These are phyloP conservation scores for Mycena haematopus DNA, from an alignment of 768 basidiomycete genomes.

Conservation along the genomic window DNA sequence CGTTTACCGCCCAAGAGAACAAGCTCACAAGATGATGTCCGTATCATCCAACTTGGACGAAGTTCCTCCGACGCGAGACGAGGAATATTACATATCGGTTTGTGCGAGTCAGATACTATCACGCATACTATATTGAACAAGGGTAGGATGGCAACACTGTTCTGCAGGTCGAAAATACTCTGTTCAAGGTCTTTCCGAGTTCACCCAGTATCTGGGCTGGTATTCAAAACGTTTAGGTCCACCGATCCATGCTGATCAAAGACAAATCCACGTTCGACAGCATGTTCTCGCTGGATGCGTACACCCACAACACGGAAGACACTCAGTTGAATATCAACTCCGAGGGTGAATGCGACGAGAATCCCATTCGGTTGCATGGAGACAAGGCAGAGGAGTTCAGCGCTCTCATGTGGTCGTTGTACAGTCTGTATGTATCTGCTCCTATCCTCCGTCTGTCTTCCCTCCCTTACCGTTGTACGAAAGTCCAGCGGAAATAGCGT, in stretches of 20 bases:
- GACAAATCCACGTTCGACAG: conserved; percentile 54
- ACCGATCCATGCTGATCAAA: conserved; percentile 39
- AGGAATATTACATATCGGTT: conserved; percentile 43
- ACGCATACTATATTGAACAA: too few species aligned
- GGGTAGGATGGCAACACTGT: conserved; percentile 48
- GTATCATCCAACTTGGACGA: conserved; percentile 1
- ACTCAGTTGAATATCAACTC: conserved; percentile 27
- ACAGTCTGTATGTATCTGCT: conserved; percentile 52
- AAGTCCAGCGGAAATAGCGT: conserved; percentile 54
- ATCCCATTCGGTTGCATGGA: conserved; percentile 55
- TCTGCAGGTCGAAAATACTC: conserved; percentile 48
- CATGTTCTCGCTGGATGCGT: conserved; percentile 52
- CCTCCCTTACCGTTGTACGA: conserved; percentile 4
- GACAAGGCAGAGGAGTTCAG: conserved; percentile 58
- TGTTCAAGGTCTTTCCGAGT: conserved; percentile 49
- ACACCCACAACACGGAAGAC: conserved; percentile 37
- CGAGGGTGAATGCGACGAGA: conserved; percentile 58
- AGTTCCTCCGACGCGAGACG: conserved; percentile 33
- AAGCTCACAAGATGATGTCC: conserved; percentile 16
- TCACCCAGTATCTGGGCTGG: background rate
- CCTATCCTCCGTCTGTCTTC: background rate
- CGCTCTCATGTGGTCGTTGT: conserved; percentile 57
- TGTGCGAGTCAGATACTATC: too few species aligned
- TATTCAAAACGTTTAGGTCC: conserved; percentile 25
- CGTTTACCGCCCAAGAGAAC: too few species aligned